Evolutionary conservation across 1,284 basidiomycete genomes (phyloP).

Genomic region (Cutaneotrichosporon arboriforme): DNA sequence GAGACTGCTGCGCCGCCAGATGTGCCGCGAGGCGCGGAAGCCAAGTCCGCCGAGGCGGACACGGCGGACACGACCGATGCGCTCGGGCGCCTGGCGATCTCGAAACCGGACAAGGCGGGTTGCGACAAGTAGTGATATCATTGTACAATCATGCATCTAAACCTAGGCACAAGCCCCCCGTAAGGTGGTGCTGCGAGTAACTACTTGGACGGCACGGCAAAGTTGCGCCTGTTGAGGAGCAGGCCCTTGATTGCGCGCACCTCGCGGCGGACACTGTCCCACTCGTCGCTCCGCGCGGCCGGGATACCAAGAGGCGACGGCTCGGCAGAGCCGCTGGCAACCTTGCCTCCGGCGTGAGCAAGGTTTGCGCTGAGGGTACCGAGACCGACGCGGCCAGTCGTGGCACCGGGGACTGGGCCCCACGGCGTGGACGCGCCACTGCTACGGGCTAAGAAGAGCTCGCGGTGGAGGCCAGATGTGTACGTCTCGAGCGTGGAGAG

Average conservation of each 20-base stretch:
- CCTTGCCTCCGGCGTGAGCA: constrained; percentile 22
- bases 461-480: constrained; percentile 40
- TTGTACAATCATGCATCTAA: not conserved
- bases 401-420: constrained; percentile 5
- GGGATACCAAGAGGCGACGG: constrained; percentile 12
- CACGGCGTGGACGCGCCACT: constrained; percentile 5
- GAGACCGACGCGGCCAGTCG: constrained; percentile 24
- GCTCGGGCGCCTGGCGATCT: not conserved
- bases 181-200: too few species aligned
- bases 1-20: too few species aligned
- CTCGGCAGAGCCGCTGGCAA: not conserved
- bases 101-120: not conserved
- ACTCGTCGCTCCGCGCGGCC: constrained; percentile 30
- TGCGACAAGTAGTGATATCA: not conserved
- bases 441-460: constrained; percentile 24
- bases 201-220: constrained; percentile 9
- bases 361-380: constrained; percentile 31
- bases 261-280: constrained; percentile 45
- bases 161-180: too few species aligned
- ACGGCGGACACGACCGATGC: not conserved
- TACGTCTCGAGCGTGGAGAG: constrained; percentile 42
- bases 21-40: too few species aligned
- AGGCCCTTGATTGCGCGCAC: constrained; percentile 47
- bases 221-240: constrained; percentile 42
- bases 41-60: too few species aligned